Evolutionary conservation across 805 yeast genomes (phyloP).

Genomic region (Sugiyamaella boreocaroliniensis): DNA sequence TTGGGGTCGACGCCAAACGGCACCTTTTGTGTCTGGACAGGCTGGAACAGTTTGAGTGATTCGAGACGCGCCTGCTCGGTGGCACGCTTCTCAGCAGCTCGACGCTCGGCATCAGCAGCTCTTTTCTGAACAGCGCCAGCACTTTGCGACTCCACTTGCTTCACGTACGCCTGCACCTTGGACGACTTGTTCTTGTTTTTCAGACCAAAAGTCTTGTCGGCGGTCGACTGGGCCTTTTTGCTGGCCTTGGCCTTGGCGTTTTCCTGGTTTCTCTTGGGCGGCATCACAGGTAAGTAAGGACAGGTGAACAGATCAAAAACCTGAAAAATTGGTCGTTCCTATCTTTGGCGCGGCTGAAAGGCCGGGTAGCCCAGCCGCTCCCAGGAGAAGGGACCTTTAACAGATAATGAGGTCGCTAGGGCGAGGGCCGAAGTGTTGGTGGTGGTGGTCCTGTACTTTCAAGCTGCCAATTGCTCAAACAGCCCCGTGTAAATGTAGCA

Average conservation of each 20-base stretch:
- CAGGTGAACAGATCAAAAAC: too few species aligned
- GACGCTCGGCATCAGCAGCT: constrained; percentile 63
- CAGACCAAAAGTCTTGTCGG: constrained; percentile 92
- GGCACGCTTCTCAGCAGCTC: constrained; percentile 77
- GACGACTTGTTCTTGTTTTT: constrained; percentile 92
- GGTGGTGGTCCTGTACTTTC: too few species aligned
- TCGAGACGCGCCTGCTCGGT: constrained; percentile 85
- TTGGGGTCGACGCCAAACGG: constrained; percentile 98
- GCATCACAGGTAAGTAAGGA: background rate
- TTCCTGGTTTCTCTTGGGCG: constrained; percentile 44
- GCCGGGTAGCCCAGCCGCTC: too few species aligned
- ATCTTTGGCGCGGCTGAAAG: too few species aligned
- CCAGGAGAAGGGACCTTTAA: too few species aligned
- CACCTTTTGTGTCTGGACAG: constrained; percentile 67
- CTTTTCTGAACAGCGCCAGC: constrained; percentile 50
- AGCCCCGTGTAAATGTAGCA: too few species aligned
- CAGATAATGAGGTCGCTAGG: too few species aligned
- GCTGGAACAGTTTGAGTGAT: constrained; percentile 69
- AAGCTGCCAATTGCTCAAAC: too few species aligned
- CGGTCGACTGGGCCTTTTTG: constrained; percentile 54
- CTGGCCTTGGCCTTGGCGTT: constrained; percentile 48
- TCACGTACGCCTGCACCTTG: constrained; percentile 70
- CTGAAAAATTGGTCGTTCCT: too few species aligned
- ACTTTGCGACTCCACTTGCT: constrained; percentile 60
- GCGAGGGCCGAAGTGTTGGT: too few species aligned